These are phyloP conservation scores for Raddia guianensis DNA, from an alignment of 176 grass and related monocot species.

Conservation along the genomic window DNA sequence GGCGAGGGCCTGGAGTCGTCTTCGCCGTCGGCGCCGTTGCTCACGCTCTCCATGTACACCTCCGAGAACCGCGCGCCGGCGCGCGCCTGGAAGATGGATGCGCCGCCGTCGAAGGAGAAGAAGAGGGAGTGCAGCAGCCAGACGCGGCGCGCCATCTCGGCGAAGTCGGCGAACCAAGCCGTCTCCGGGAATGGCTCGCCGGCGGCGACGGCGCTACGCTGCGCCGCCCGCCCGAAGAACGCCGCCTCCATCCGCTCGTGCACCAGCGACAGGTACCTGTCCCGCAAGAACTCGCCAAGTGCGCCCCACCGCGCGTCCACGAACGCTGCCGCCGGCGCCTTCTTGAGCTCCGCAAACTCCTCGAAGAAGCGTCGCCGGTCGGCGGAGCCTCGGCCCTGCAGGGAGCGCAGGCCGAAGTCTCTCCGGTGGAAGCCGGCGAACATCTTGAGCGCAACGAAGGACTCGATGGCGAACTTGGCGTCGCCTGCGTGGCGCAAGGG, in stretches of 20 bases:
- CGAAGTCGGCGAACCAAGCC: slow-evolving; percentile 54
- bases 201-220: slow-evolving; percentile 17
- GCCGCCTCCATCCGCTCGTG: slow-evolving; percentile 70
- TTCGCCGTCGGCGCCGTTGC: slow-evolving; percentile 39
- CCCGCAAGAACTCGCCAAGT: slow-evolving; percentile 50
- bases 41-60: slow-evolving; percentile 90
- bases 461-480: slow-evolving; percentile 61
- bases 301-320: slow-evolving; percentile 23
- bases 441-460: slow-evolving; percentile 70
- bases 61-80: slow-evolving; percentile 70
- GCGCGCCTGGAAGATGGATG: slow-evolving; percentile 62
- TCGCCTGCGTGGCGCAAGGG: slow-evolving; percentile 32
- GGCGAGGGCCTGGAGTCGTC: neutral
- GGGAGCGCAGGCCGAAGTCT: slow-evolving; percentile 44
- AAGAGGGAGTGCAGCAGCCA: slow-evolving; percentile 88
- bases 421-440: slow-evolving; percentile 63
- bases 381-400: slow-evolving; percentile 32
- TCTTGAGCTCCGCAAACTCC: slow-evolving; percentile 59
- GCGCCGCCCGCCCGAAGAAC: slow-evolving; percentile 45
- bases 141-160: slow-evolving; percentile 74
- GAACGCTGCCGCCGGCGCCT: slow-evolving; percentile 3
- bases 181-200: slow-evolving; percentile 29
- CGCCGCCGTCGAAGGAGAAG: slow-evolving; percentile 54
- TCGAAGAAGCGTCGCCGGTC: slow-evolving; percentile 67
- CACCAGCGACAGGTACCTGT: slow-evolving; percentile 62